Percentiles rank a stretch among this genome's conserved stretches.
Evolutionary conservation across 176 grass and related monocot genomes (phyloP).

Genomic region (Metroxylon sagu): DNA sequence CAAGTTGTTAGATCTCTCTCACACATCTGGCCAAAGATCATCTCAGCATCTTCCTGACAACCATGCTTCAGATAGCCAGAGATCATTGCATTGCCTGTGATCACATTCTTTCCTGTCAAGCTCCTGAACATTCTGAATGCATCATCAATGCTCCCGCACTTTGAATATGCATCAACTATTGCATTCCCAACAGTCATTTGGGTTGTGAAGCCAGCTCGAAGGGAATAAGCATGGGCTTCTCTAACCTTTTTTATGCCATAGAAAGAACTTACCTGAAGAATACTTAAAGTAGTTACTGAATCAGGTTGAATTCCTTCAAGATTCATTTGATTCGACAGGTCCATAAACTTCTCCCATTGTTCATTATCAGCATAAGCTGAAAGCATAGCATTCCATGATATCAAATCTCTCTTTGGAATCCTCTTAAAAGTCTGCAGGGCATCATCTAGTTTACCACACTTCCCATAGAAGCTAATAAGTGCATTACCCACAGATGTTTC

Average conservation of each 20-base stretch:
- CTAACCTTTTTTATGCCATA: conserved; percentile 42
- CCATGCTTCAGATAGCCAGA: conserved; percentile 48
- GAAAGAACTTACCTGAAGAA: conserved; percentile 28
- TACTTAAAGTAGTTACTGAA: conserved; percentile 40
- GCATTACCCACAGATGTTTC: conserved; percentile 57
- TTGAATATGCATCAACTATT: conserved; percentile 58
- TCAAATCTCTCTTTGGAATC: conserved; percentile 36
- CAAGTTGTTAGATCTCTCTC: conserved; percentile 54
- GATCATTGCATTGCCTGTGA: conserved; percentile 62
- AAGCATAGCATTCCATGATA: conserved; percentile 74
- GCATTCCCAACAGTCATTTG: conserved; percentile 47
- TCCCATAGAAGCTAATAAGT: conserved; percentile 57
- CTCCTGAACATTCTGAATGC: conserved; percentile 38
- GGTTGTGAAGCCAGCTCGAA: conserved; percentile 33
- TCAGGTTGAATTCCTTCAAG: conserved; percentile 33
- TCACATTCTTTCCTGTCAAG: conserved; percentile 25
- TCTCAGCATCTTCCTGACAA: conserved; percentile 32
- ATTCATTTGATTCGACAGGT: conserved; percentile 40
- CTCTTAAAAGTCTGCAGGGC: conserved; percentile 29
- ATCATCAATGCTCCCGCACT: conserved; percentile 38
- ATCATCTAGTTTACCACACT: conserved; percentile 40
- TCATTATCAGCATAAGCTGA: conserved; percentile 36
- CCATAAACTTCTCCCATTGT: conserved; percentile 24
- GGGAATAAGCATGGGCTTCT: conserved; percentile 50
- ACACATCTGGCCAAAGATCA: conserved; percentile 42